Evolutionary conservation across 495 filamentous ascomycete species (phyloP).

Genomic region (Penicillium verhagenii): DNA sequence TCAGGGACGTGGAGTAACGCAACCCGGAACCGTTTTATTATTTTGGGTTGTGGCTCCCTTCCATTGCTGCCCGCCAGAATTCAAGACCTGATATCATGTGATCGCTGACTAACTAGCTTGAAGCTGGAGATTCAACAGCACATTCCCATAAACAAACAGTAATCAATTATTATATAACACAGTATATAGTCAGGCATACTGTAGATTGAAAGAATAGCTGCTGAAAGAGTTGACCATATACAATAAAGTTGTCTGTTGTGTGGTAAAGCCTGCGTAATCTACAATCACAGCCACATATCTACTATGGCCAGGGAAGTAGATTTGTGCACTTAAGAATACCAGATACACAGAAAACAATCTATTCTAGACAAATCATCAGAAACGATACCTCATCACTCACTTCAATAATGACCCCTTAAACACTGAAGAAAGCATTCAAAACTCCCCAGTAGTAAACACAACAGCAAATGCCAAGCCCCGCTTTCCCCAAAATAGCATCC

Average conservation of each 20-base stretch:
- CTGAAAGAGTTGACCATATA: not conserved
- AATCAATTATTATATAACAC: not conserved
- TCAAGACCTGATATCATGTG: slow-evolving; percentile 42
- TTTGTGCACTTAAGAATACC: no score
- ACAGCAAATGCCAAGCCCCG: not conserved
- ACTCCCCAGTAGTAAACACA: not conserved
- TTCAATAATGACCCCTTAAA: not conserved
- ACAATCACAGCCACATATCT: not conserved
- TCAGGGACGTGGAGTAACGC: slow-evolving; percentile 21
- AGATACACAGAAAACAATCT: no score
- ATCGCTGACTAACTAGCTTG: slow-evolving; percentile 30
- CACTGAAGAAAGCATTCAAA: not conserved
- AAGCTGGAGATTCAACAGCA: not conserved
- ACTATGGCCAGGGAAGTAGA: no score
- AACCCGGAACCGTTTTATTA: slow-evolving; percentile 21
- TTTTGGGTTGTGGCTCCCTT: slow-evolving; percentile 38
- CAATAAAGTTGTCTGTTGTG: not conserved
- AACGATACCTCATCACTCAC: no score
- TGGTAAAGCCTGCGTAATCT: not conserved
- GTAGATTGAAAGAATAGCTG: not conserved
- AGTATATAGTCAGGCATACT: not conserved
- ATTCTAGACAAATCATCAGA: no score
- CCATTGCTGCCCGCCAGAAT: slow-evolving; percentile 32
- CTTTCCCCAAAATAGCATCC: slow-evolving; percentile 1
- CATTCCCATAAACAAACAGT: not conserved